phyloP scores from a whole-genome alignment of 352 stramenopile species.

The Peronosclerospora sorghi region DNA sequence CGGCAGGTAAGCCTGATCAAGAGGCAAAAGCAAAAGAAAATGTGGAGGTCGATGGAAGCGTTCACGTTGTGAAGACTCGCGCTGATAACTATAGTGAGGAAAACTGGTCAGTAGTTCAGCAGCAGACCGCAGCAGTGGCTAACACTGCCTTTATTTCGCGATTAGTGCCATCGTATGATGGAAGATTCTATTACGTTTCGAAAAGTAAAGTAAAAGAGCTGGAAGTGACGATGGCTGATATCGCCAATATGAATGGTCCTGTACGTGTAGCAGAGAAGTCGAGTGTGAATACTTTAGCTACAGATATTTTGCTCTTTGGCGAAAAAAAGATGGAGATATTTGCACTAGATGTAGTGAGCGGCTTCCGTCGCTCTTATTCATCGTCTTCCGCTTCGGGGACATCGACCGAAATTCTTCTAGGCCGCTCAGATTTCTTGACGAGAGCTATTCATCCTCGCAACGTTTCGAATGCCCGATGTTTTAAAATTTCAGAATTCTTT shows the following conservation, averaged over 20 bases:
- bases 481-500: slow-evolving; percentile 80
- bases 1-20: neutral
- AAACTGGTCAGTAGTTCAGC: slow-evolving; percentile 21
- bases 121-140: slow-evolving; percentile 19
- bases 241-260: slow-evolving; percentile 63
- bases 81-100: slow-evolving; percentile 5
- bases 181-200: slow-evolving; percentile 62
- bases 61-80: slow-evolving; percentile 7
- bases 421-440: slow-evolving; percentile 63
- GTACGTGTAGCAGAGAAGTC: slow-evolving; percentile 26
- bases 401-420: slow-evolving; percentile 46
- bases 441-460: slow-evolving; percentile 52
- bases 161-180: slow-evolving; percentile 67
- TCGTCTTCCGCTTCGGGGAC: slow-evolving; percentile 7
- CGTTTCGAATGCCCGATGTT: slow-evolving; percentile 46
- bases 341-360: slow-evolving; percentile 48
- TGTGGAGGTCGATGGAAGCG: slow-evolving; percentile 20
- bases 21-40: slow-evolving; percentile 6
- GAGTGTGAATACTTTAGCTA: slow-evolving; percentile 10
- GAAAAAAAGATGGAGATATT: slow-evolving; percentile 73
- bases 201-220: slow-evolving; percentile 54
- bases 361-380: slow-evolving; percentile 41
- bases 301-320: slow-evolving; percentile 63
- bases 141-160: slow-evolving; percentile 34
- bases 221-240: slow-evolving; percentile 65